A percentile compares a stretch with the other conserved stretches of the same genome.
Conservation (phyloP, 129 eudicot species). For the Saussurea involucrata region DNA sequence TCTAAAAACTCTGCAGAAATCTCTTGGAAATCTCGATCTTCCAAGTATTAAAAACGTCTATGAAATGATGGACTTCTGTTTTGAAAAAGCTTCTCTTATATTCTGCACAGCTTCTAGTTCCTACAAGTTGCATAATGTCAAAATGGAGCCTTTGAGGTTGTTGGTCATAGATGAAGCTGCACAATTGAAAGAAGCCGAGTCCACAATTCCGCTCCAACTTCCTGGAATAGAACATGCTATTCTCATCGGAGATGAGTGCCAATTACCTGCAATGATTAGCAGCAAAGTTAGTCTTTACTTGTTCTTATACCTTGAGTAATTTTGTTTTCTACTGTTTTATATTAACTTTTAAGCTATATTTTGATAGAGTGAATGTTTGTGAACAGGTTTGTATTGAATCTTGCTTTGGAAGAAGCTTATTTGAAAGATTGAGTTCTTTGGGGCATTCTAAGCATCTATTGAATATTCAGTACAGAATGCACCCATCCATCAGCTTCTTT, state of each 20-base stretch:
- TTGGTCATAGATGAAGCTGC: constrained; percentile 42
- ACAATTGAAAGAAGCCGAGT: constrained; percentile 43
- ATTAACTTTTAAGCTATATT: neutral
- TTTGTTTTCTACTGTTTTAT: neutral
- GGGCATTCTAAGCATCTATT: constrained; percentile 29
- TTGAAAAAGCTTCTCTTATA: constrained; percentile 34
- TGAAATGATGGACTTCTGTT: constrained; percentile 27
- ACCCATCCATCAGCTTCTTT: constrained; percentile 32
- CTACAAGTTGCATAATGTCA: constrained; percentile 34
- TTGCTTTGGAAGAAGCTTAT: constrained; percentile 31
- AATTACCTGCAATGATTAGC: constrained; percentile 25
- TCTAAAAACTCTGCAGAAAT: constrained; percentile 14
- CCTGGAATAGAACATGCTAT: constrained; percentile 32
- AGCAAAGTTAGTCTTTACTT: constrained; percentile 24
- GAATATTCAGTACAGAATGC: constrained; percentile 37
- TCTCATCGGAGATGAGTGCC: constrained; percentile 35
- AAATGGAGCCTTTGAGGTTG: constrained; percentile 29
- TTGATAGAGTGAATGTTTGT: neutral
- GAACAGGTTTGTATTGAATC: constrained; percentile 11
- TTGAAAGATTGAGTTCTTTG: constrained; percentile 20
- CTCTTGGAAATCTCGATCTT: constrained; percentile 27
- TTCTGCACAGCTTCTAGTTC: constrained; percentile 66
- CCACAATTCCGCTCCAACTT: constrained; percentile 49
- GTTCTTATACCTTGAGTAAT: neutral
- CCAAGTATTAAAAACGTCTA: constrained; percentile 13